Evolutionary conservation across 2,329 filamentous ascomycete genomes (phyloP).

Genomic region (Westerdykella sp.): DNA sequence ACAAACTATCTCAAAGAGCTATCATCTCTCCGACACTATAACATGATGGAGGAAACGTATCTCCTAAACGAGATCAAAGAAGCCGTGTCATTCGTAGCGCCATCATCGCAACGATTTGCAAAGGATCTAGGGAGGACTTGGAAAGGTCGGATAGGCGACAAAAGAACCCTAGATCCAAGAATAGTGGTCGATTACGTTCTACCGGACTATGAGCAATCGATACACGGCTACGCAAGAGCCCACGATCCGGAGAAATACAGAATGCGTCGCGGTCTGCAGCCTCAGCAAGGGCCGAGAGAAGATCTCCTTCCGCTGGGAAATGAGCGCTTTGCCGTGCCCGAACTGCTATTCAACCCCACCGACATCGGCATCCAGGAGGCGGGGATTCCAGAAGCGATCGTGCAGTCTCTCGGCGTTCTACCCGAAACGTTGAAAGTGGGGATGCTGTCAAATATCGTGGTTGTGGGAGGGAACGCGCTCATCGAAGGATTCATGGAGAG

Average conservation of each 20-base stretch:
- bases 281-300: conserved; percentile 51
- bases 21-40: conserved; percentile 85
- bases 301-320: conserved; percentile 84
- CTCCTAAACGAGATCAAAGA: conserved; percentile 97
- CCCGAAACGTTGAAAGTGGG: conserved; percentile 80
- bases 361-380: conserved; percentile 81
- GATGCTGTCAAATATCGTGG: conserved; percentile 77
- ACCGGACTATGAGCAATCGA: conserved; percentile 64
- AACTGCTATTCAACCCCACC: conserved; percentile 78
- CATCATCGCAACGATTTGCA: conserved; percentile 56
- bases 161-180: conserved; percentile 45
- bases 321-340: conserved; percentile 84
- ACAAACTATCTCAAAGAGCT: conserved; percentile 90
- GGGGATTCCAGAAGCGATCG: conserved; percentile 74
- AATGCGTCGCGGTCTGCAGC: conserved; percentile 46
- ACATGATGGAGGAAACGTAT: conserved; percentile 89
- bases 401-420: conserved; percentile 67
- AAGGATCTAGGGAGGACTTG: conserved; percentile 74
- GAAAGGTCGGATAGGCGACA: conserved; percentile 57
- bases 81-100: conserved; percentile 72
- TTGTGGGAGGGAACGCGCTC: conserved; percentile 79
- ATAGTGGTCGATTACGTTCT: conserved; percentile 88
- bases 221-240: conserved; percentile 65
- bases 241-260: conserved; percentile 64
- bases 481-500: conserved; percentile 77